These are phyloP conservation scores for Rosa multiflora DNA, from an alignment of 306 rosid species.

Conservation along the genomic window DNA sequence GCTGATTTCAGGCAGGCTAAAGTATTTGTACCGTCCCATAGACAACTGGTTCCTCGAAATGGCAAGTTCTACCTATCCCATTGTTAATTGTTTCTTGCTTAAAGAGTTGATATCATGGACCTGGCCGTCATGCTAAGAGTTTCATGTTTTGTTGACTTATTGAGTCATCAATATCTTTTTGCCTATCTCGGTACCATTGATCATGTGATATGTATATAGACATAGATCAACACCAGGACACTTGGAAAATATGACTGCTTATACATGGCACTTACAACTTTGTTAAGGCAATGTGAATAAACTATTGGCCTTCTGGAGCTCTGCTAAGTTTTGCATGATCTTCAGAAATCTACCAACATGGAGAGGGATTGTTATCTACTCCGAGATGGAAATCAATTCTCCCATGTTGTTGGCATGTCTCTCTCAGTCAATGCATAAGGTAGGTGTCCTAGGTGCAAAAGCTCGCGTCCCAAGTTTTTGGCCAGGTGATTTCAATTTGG, in stretches of 20 bases:
- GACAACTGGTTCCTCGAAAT: constrained; percentile 77
- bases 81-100: background rate
- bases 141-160: constrained; percentile 1
- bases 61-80: constrained; percentile 30
- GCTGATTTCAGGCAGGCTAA: constrained; percentile 90
- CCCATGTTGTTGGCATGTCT: constrained; percentile 76
- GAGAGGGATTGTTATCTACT: constrained; percentile 80
- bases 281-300: background rate
- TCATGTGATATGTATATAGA: too few relatives aligned
- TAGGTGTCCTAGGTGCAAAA: background rate
- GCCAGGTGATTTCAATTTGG: background rate
- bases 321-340: background rate
- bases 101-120: too few relatives aligned
- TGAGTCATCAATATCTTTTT: background rate
- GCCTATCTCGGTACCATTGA: background rate
- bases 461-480: too few relatives aligned
- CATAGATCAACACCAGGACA: background rate
- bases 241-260: background rate
- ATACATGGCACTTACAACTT: background rate
- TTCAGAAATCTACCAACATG: constrained; percentile 86
- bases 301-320: background rate
- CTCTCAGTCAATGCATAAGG: constrained; percentile 61
- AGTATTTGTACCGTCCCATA: constrained; percentile 53
- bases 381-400: constrained; percentile 78
- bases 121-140: background rate